Evolutionary conservation across 2,329 filamentous ascomycete genomes (phyloP), one percentile per base, ranked within the genome.

Genomic region (Lecanicillium sp.): DNA sequence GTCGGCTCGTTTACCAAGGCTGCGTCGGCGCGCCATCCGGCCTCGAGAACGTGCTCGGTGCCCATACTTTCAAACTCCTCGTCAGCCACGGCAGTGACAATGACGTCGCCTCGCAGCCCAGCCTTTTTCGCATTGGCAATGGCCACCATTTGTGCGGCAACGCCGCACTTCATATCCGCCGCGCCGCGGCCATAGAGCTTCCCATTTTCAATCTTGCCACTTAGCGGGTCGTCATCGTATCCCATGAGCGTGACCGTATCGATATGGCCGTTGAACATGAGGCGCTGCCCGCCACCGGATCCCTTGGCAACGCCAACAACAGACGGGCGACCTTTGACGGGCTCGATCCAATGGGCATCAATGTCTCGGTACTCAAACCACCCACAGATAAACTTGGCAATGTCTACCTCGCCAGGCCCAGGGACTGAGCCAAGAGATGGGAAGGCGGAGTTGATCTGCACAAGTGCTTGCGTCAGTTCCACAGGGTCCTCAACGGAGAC

Each of bases 261-360:
- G 1, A 68, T 60, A 42, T 75, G 71, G 0, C 71, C 70, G 17
- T 74, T 74, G 29, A 75, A 54, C 64, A 74, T 72, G 5, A 74
- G 48, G 2, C 54, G 66, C 41, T 66, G 66, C 5, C 69, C 71
- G 1, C 57, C 61, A 0, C 70, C 69, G 1, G 53, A 57, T 2
- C 72, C 72, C 3, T 63, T 61, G 1, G 64, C 55, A 1, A 73
- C 53, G 0, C 67, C 71, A 3, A 76, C 57, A 1, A 76, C 57
- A 0, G 71, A 76, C 1, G 72, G 71, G 0, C 71, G 60, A 0
- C 69, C 68, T 3, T 57, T 48, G 0, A 54, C 60, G 2, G 60
- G 54, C 44, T 76, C 71, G 4, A 75, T 48, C 52, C 68, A 68
- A 36, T 74, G 67, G 1, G 53, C 56, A 36, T 76, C 71, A 2